Evolutionary conservation across 2,329 filamentous ascomycete species (phyloP).

Genomic region (Clarireedia paspali): DNA sequence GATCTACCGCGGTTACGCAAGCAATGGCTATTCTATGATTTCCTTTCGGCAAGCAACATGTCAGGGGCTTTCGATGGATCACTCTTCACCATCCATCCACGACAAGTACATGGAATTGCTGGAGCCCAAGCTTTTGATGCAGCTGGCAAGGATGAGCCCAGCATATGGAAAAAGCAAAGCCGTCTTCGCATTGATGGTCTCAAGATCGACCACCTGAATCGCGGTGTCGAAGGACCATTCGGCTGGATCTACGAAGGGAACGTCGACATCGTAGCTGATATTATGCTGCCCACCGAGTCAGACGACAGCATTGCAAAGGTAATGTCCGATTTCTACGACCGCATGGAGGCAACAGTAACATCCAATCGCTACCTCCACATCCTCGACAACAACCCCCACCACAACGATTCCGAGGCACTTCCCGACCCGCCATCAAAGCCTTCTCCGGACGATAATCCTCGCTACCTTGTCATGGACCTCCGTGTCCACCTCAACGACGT

Average conservation of each 20-base stretch:
- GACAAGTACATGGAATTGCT: constrained; percentile 76
- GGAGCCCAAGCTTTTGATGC: constrained; percentile 49
- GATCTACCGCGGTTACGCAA: constrained; percentile 89
- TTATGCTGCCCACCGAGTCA: constrained; percentile 85
- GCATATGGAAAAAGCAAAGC: constrained; percentile 92
- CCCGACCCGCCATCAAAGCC: constrained; percentile 22
- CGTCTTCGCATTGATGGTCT: constrained; percentile 86
- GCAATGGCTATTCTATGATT: constrained; percentile 97
- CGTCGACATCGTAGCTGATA: constrained; percentile 91
- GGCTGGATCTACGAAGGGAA: constrained; percentile 98
- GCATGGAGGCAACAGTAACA: constrained; percentile 85
- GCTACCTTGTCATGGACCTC: constrained; percentile 88
- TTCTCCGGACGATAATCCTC: constrained; percentile 48
- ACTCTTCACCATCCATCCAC: constrained; percentile 91
- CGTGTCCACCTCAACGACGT: constrained; percentile 94
- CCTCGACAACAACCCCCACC: constrained; percentile 41
- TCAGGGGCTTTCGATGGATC: constrained; percentile 93
- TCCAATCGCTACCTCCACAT: constrained; percentile 61
- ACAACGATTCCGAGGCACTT: constrained; percentile 23
- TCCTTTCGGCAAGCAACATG: constrained; percentile 91
- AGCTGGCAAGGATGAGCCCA: constrained; percentile 52
- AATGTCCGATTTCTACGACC: constrained; percentile 95
- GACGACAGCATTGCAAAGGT: constrained; percentile 89
- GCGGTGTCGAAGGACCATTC: constrained; percentile 86
- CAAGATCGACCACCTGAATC: constrained; percentile 92